These are phyloP conservation scores for Calonectria pauciramosa DNA, from an alignment of 2,329 filamentous ascomycete genomes.

Conservation along the genomic window DNA sequence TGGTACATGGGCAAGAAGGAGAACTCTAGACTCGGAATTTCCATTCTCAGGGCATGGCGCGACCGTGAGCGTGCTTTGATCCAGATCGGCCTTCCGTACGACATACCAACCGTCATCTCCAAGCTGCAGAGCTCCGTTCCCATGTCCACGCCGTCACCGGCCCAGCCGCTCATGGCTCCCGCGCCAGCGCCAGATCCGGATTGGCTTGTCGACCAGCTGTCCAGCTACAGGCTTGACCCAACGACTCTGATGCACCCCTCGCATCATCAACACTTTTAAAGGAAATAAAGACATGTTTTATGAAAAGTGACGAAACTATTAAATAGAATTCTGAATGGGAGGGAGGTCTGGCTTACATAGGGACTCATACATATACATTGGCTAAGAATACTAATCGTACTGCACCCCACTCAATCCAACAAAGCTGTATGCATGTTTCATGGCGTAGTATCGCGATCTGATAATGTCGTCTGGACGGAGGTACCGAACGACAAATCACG, in stretches of 20 bases:
- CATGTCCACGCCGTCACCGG: slow-evolving; percentile 13
- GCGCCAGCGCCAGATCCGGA: not conserved
- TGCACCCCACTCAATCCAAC: not conserved
- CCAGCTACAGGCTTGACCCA: slow-evolving; percentile 7
- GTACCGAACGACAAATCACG: too few species aligned
- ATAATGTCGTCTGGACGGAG: too few species aligned
- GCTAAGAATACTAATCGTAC: not conserved
- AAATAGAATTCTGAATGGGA: not conserved
- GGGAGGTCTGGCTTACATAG: not conserved
- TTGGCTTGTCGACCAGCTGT: slow-evolving; percentile 15
- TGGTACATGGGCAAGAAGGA: slow-evolving; percentile 21
- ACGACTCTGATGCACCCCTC: not conserved
- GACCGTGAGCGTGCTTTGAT: slow-evolving; percentile 13
- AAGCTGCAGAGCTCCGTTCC: not conserved
- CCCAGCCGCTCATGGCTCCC: not conserved
- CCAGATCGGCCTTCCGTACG: not conserved
- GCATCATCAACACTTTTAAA: not conserved
- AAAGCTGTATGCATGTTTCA: too few species aligned
- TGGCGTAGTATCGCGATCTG: not conserved
- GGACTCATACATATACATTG: not conserved
- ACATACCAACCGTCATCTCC: not conserved
- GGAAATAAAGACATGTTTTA: not conserved
- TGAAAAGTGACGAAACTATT: not conserved
- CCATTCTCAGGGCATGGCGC: slow-evolving; percentile 20
- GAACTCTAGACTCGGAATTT: not conserved